Evolutionary conservation across 2,329 filamentous ascomycete genomes (phyloP).

Genomic region (Pseudogymnoascus verrucosus): DNA sequence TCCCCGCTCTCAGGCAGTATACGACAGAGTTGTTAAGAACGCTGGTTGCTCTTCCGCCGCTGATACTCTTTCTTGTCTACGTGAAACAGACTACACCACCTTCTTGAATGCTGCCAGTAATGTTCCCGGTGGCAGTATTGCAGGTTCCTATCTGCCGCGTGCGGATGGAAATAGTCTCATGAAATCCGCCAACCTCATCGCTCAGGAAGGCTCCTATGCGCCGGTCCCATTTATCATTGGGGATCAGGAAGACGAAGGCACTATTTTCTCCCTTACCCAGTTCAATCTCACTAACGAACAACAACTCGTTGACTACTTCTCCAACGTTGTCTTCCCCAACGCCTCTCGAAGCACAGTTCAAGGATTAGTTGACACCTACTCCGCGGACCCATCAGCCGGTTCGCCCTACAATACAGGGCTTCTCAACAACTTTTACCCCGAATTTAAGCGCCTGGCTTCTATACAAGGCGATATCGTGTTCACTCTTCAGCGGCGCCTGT

Average conservation of each 20-base stretch:
- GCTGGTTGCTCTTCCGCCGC: conserved; percentile 51
- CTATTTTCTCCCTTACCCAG: conserved; percentile 61
- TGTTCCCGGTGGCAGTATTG: conserved; percentile 57
- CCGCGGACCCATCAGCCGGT: conserved; percentile 32
- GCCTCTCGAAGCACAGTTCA: conserved; percentile 42
- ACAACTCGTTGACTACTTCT: conserved; percentile 53
- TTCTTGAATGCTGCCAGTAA: conserved; percentile 58
- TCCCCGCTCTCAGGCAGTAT: conserved; percentile 49
- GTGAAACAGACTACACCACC: conserved; percentile 46
- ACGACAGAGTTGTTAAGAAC: conserved; percentile 48
- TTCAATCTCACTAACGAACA: conserved; percentile 52
- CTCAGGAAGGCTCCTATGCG: conserved; percentile 44
- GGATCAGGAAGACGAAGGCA: conserved; percentile 70
- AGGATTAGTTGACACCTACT: conserved; percentile 52
- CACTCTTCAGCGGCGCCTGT: conserved; percentile 56
- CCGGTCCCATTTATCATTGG: conserved; percentile 55
- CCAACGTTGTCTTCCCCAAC: conserved; percentile 46
- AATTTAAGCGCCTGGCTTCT: conserved; percentile 66
- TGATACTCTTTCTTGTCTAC: conserved; percentile 49
- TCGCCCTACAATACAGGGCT: conserved; percentile 61
- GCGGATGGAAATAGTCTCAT: conserved; percentile 58
- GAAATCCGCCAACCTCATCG: conserved; percentile 53
- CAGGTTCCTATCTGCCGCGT: conserved; percentile 62
- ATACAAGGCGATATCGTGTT: conserved; percentile 68
- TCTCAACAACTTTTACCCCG: conserved; percentile 60